phyloP scores from a whole-genome alignment of 345 rosid species.

The Limnanthes douglasii region DNA sequence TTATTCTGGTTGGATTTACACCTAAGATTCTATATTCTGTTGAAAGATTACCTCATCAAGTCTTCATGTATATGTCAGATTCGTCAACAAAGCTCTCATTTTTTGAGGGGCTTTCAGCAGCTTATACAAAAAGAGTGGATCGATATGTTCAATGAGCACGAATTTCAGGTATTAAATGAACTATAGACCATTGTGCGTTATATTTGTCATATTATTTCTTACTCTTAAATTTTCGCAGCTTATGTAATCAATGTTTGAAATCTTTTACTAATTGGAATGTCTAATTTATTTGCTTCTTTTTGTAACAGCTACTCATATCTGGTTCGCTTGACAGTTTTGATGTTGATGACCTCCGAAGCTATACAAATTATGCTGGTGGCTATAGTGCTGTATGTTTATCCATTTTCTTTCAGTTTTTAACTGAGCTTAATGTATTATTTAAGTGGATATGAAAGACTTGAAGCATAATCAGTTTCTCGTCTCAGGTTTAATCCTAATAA shows the following conservation, averaged over 20 bases:
- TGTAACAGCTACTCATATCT: constrained; percentile 76
- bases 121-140: constrained; percentile 91
- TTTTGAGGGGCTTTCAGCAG: constrained; percentile 92
- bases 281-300: constrained; percentile 8
- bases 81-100: constrained; percentile 89
- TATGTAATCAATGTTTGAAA: too few relatives aligned
- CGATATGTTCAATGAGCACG: constrained; percentile 96
- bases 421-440: too few relatives aligned
- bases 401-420: constrained; percentile 8
- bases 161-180: constrained; percentile 88
- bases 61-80: constrained; percentile 33
- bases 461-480: too few relatives aligned
- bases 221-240: background rate
- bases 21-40: background rate
- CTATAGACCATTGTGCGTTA: background rate
- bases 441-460: too few relatives aligned
- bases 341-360: constrained; percentile 68
- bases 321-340: constrained; percentile 97
- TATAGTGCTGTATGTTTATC: constrained; percentile 49
- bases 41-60: constrained; percentile 3
- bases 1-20: constrained; percentile 3
- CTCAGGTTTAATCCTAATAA: too few relatives aligned
- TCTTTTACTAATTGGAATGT: background rate
- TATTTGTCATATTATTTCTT: constrained; percentile 5
- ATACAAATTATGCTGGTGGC: constrained; percentile 88